Percentiles rank a stretch among this genome's conserved stretches.
Evolutionary conservation across 768 basidiomycete species (phyloP).

Genomic region (Trametes gibbosa): DNA sequence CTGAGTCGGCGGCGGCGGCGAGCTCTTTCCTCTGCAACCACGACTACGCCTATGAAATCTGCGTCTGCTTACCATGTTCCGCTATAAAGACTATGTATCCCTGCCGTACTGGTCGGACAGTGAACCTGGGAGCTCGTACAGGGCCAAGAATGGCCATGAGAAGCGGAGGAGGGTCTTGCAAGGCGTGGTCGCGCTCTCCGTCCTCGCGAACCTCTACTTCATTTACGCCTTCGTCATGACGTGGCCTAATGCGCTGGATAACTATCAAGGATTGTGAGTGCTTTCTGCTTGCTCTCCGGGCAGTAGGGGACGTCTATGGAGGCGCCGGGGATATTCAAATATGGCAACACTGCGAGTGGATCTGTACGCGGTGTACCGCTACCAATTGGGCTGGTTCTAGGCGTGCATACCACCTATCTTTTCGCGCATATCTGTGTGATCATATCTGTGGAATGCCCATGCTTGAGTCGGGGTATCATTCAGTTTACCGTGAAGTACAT

Average conservation of each 20-base stretch:
- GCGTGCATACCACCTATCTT: too few species aligned
- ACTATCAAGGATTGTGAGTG: conserved; percentile 23
- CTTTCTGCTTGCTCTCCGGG: too few species aligned
- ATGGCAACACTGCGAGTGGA: too few species aligned
- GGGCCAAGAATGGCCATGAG: neutral
- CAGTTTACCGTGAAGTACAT: too few species aligned
- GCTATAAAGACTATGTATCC: conserved; percentile 9
- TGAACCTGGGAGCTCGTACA: conserved; percentile 1
- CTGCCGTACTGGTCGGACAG: neutral
- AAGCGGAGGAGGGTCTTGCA: conserved; percentile 1
- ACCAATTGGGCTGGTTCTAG: too few species aligned
- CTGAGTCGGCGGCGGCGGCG: neutral
- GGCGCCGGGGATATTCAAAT: too few species aligned
- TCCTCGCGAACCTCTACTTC: conserved; percentile 11
- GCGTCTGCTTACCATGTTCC: neutral
- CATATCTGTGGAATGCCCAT: too few species aligned
- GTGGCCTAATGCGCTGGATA: conserved; percentile 17
- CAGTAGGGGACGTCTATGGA: too few species aligned
- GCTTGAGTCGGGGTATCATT: too few species aligned
- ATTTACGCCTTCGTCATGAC: neutral
- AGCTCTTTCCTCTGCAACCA: neutral
- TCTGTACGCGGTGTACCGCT: too few species aligned
- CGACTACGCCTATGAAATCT: neutral
- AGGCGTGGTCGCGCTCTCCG: conserved; percentile 6
- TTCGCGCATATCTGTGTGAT: too few species aligned